These are phyloP conservation scores for Schwanniomyces vanrijiae DNA, from an alignment of 805 yeast species.

Conservation along the genomic window DNA sequence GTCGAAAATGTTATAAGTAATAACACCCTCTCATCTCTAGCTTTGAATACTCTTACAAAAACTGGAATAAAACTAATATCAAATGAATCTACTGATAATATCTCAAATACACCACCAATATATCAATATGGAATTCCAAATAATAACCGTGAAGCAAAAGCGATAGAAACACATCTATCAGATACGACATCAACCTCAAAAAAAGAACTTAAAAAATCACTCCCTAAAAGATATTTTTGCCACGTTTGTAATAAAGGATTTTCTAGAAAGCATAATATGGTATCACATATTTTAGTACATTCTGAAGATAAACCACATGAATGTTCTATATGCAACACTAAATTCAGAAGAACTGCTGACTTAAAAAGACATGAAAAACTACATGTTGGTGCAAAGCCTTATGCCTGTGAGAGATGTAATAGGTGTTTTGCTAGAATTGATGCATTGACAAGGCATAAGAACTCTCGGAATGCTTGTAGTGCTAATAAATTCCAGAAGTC, in stretches of 20 bases:
- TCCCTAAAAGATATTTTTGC: conserved; percentile 47
- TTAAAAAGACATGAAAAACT: conserved; percentile 72
- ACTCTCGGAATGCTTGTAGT: conserved; percentile 41
- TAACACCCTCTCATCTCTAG: neutral
- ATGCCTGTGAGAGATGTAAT: conserved; percentile 57
- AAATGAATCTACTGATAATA: neutral
- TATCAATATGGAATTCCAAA: neutral
- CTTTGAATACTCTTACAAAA: neutral
- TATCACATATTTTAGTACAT: conserved; percentile 70
- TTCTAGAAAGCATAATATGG: conserved; percentile 72
- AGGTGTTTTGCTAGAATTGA: conserved; percentile 73
- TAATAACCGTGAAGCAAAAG: neutral
- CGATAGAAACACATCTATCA: neutral
- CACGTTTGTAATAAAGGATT: conserved; percentile 62
- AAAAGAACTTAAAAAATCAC: neutral
- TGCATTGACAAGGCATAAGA: conserved; percentile 68
- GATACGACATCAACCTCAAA: neutral
- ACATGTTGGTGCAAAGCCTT: conserved; percentile 77
- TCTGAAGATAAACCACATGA: conserved; percentile 61
- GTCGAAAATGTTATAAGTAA: neutral
- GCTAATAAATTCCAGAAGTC: neutral
- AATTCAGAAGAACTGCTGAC: conserved; percentile 74
- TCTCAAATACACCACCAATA: neutral
- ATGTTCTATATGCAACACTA: conserved; percentile 60
- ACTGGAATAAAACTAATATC: neutral